A percentile compares a stretch with the other conserved stretches of the same genome.
Evolutionary conservation across 345 rosid species (phyloP).

Genomic region (Cardiospermum halicacabum): DNA sequence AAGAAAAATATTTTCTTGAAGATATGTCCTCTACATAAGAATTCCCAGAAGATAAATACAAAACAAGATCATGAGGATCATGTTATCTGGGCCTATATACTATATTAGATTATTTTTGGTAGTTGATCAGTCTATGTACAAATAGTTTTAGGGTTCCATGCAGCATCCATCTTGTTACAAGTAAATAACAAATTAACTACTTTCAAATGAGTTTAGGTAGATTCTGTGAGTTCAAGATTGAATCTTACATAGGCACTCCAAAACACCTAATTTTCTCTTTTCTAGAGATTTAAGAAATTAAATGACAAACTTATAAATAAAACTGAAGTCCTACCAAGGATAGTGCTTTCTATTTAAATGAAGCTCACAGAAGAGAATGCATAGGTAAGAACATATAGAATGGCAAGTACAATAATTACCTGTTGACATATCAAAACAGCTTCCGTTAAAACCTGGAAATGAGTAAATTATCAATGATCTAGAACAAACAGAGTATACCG

Average conservation of each 20-base stretch:
- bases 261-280: not conserved
- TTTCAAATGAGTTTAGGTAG: not conserved
- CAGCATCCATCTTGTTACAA: not conserved
- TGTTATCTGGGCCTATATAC: not conserved
- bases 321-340: not conserved
- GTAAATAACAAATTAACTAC: not conserved
- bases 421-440: slow-evolving; percentile 85
- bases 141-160: not conserved
- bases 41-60: not conserved
- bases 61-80: not conserved
- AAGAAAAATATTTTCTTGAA: not conserved
- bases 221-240: not conserved
- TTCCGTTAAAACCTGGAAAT: slow-evolving; percentile 79
- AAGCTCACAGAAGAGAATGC: not conserved
- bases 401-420: slow-evolving; percentile 31
- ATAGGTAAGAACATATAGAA: not conserved
- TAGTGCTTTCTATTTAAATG: not conserved
- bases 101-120: not conserved
- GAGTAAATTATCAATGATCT: slow-evolving; percentile 19
- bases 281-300: not conserved
- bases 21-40: not conserved
- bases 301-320: not conserved
- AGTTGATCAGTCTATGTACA: not conserved
- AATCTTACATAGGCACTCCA: not conserved
- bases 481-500: not conserved